Conservation (phyloP, 176 grass and related monocot species). For the Guadua angustifolia region DNA sequence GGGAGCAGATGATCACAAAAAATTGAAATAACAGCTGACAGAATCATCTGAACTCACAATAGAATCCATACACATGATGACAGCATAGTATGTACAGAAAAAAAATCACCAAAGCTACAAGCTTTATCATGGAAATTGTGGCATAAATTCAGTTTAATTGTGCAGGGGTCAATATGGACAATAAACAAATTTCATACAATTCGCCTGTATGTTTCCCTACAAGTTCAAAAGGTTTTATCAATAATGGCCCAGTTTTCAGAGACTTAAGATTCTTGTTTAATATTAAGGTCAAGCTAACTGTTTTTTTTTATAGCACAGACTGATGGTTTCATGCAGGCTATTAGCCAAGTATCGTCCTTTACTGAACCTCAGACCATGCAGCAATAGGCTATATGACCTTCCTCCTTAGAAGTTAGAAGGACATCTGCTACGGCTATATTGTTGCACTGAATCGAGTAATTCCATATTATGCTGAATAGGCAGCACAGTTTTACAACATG, state of each 20-base stretch:
- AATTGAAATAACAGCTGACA: conserved; percentile 13
- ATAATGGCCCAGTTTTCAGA: background rate
- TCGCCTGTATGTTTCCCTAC: conserved; percentile 1
- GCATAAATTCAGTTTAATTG: background rate
- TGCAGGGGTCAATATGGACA: background rate
- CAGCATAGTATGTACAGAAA: background rate
- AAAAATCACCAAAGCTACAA: background rate
- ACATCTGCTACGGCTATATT: background rate
- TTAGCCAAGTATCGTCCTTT: background rate
- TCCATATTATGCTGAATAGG: background rate
- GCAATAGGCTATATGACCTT: conserved; percentile 10
- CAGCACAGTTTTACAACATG: conserved; percentile 4
- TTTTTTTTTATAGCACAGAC: background rate
- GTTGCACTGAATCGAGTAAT: background rate
- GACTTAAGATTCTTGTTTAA: background rate
- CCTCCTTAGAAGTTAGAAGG: background rate
- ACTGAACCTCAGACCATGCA: conserved; percentile 7
- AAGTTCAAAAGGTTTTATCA: background rate
- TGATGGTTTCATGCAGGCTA: conserved; percentile 14
- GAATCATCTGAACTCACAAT: background rate
- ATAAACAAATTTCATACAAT: background rate
- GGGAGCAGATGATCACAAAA: background rate
- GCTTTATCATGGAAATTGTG: conserved; percentile 15
- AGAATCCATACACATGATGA: background rate
- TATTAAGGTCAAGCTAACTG: background rate